These are phyloP conservation scores for Bolboschoenoplectus hybrid DNA, from an alignment of 202 grass and related monocot genomes.

Conservation along the genomic window DNA sequence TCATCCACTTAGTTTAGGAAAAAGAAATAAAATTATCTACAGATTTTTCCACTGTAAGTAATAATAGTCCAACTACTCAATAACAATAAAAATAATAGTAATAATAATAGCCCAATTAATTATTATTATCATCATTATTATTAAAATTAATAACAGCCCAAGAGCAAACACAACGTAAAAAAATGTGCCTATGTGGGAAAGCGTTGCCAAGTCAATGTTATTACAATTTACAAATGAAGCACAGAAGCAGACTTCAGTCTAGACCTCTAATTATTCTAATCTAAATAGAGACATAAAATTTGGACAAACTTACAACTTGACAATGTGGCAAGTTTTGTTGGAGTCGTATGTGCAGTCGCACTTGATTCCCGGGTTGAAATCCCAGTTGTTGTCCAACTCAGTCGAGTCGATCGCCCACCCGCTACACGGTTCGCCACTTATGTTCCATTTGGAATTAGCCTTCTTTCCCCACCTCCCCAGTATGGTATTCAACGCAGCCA, in stretches of 20 bases:
- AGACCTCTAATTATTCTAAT: not conserved
- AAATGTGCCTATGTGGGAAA: no score
- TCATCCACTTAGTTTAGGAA: no score
- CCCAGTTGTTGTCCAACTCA: not conserved
- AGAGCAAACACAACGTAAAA: no score
- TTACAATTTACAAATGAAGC: not conserved
- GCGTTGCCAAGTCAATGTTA: no score
- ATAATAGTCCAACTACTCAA: not conserved
- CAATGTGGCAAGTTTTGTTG: slow-evolving; percentile 69
- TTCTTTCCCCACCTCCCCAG: slow-evolving; percentile 52
- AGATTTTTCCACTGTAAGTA: not conserved
- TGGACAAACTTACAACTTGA: slow-evolving; percentile 46
- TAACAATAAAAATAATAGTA: not conserved
- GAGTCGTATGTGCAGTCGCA: slow-evolving; percentile 55
- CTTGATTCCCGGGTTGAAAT: slow-evolving; percentile 63
- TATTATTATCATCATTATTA: no score
- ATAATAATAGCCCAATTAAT: no score
- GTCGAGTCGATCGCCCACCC: slow-evolving; percentile 57
- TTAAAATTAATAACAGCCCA: no score
- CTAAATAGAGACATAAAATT: not conserved
- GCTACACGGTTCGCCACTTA: slow-evolving; percentile 76
- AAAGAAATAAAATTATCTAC: no score
- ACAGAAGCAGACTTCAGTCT: not conserved
- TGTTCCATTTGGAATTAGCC: slow-evolving; percentile 62
- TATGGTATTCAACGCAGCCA: slow-evolving; percentile 66